phyloP scores from a whole-genome alignment of 2,329 filamentous ascomycete species.

The Epichloe hybrida region DNA sequence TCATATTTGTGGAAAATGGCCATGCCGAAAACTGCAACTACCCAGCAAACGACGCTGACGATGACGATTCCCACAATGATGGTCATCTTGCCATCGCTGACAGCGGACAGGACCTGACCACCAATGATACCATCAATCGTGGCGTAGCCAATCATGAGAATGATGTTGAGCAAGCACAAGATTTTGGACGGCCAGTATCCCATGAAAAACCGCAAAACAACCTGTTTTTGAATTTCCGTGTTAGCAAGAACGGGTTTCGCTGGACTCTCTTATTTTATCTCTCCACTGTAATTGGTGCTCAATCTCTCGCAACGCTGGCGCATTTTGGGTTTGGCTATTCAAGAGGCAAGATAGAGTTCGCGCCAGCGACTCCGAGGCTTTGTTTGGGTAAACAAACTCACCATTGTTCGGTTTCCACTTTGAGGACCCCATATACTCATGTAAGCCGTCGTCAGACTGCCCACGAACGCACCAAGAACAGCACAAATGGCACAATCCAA shows the following conservation, averaged over 20 bases:
- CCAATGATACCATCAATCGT: conserved; percentile 70
- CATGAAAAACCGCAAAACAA: conserved; percentile 65
- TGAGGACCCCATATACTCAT: conserved; percentile 65
- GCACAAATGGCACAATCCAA: conserved; percentile 59
- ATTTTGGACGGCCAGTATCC: conserved; percentile 41
- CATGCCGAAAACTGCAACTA: conserved; percentile 49
- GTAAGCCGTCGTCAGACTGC: conserved; percentile 58
- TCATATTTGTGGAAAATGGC: conserved; percentile 58
- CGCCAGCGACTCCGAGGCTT: neutral
- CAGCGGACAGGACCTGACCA: conserved; percentile 61
- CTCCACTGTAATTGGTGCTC: neutral
- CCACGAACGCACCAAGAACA: conserved; percentile 63
- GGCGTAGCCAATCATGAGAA: conserved; percentile 64
- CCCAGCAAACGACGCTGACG: conserved; percentile 59
- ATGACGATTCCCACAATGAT: conserved; percentile 64
- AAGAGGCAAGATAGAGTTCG: neutral
- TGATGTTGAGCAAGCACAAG: conserved; percentile 23
- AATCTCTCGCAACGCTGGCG: neutral
- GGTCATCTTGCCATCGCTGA: conserved; percentile 51
- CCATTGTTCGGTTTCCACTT: conserved; percentile 69
- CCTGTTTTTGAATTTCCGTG: conserved; percentile 9
- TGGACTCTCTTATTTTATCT: too few relatives aligned
- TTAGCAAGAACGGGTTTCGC: neutral
- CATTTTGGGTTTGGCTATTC: neutral
- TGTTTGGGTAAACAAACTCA: conserved; percentile 4